These are phyloP conservation scores for Heliamphora exappendiculata DNA, from an alignment of 148 eudicot species.

Conservation along the genomic window DNA sequence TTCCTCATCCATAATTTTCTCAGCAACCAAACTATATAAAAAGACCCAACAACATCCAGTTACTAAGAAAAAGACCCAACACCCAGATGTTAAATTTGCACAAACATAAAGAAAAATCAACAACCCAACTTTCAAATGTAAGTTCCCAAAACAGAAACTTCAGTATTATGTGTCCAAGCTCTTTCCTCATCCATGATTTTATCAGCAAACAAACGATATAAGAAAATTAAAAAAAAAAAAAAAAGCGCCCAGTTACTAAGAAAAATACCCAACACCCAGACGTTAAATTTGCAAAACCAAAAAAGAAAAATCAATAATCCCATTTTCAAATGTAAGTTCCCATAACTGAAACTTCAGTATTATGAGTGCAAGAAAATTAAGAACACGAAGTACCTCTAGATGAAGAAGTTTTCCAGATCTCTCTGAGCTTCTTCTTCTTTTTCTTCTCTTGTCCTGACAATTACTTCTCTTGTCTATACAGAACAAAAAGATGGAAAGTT, in stretches of 20 bases:
- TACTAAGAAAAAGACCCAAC: not conserved
- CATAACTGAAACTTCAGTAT: not conserved
- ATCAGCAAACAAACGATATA: conserved; percentile 8
- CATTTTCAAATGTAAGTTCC: not conserved
- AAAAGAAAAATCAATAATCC: not conserved
- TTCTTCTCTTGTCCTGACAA: not conserved
- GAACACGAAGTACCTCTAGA: conserved; percentile 14
- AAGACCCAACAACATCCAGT: no score
- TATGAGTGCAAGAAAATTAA: not conserved
- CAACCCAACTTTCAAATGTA: not conserved
- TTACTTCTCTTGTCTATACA: not conserved
- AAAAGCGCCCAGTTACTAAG: not conserved
- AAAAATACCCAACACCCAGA: conserved; percentile 11
- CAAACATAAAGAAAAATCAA: not conserved
- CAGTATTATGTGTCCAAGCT: no score
- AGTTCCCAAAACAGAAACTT: not conserved
- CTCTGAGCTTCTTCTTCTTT: not conserved
- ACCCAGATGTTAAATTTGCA: conserved; percentile 14
- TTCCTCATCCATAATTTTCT: conserved; percentile 4
- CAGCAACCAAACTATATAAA: conserved; percentile 10
- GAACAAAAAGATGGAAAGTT: conserved; percentile 1
- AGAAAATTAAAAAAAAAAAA: no score
- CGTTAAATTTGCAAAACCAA: not conserved
- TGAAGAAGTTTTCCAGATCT: conserved; percentile 7
- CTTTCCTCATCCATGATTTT: conserved; percentile 4